A percentile compares a stretch with the other conserved stretches of the same genome.
phyloP scores from a whole-genome alignment of 768 basidiomycete species.

The Suillus variegatus region DNA sequence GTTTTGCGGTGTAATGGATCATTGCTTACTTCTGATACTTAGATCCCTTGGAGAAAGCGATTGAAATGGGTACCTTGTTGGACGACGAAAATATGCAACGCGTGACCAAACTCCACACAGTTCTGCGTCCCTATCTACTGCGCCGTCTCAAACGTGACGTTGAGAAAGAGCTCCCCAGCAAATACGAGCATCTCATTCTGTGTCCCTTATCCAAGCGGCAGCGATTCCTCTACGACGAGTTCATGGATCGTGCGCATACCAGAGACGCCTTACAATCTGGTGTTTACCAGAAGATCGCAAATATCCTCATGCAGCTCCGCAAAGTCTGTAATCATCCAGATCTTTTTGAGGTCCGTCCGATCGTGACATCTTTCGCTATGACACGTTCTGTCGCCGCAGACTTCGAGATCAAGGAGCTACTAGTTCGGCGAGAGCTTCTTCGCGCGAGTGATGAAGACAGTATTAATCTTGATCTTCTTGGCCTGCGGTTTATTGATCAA shows the following conservation, averaged over 20 bases:
- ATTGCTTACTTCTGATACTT: conserved; percentile 10
- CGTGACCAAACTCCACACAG: conserved; percentile 86
- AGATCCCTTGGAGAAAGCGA: conserved; percentile 94
- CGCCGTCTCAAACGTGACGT: conserved; percentile 98
- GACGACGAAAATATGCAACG: conserved; percentile 87
- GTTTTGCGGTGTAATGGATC: background rate
- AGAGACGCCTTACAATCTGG: conserved; percentile 82
- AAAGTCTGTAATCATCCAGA: conserved; percentile 97
- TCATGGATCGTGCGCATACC: conserved; percentile 88
- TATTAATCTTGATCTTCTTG: conserved; percentile 63
- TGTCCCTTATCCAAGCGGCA: conserved; percentile 90
- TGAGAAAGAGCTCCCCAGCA: conserved; percentile 92
- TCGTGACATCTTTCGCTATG: conserved; percentile 76
- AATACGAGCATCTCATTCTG: conserved; percentile 87
- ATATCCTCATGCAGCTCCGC: conserved; percentile 96
- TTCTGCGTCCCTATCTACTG: conserved; percentile 94
- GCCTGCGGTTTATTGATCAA: conserved; percentile 59
- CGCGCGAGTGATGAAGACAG: conserved; percentile 50
- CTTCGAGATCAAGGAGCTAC: conserved; percentile 85
- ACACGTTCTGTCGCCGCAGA: conserved; percentile 73
- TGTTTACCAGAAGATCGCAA: conserved; percentile 85
- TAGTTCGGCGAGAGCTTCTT: conserved; percentile 76
- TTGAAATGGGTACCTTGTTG: conserved; percentile 75
- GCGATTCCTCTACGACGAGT: conserved; percentile 94
- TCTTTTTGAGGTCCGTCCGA: conserved; percentile 86